A percentile compares a stretch with the other conserved stretches of the same genome.
Evolutionary conservation across 352 stramenopile genomes (phyloP).

Genomic region (Globisporangium alternatum): DNA sequence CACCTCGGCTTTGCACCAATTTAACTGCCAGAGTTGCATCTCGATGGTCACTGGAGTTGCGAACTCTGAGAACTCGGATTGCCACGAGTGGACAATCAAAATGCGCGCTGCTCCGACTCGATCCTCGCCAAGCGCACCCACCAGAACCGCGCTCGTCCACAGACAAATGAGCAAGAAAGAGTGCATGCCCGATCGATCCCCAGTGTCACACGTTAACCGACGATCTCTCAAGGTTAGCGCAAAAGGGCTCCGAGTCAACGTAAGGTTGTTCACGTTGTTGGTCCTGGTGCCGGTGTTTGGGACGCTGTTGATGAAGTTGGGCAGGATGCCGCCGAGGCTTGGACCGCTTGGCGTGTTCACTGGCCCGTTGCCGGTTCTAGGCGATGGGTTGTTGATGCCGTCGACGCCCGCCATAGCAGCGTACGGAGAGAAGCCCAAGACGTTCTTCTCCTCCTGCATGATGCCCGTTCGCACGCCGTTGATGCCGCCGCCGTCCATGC

Average conservation of each 20-base stretch:
- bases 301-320: too few species aligned
- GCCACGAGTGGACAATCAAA: background rate
- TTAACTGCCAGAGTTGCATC: constrained; percentile 3
- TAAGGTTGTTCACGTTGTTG: background rate
- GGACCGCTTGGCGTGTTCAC: too few species aligned
- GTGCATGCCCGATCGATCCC: background rate
- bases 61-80: background rate
- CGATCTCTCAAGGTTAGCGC: too few species aligned
- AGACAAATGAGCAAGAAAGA: background rate
- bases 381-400: too few species aligned
- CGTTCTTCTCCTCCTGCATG: constrained; percentile 3
- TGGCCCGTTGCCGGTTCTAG: too few species aligned
- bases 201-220: background rate
- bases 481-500: background rate
- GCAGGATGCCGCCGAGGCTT: too few species aligned
- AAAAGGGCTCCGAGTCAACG: background rate
- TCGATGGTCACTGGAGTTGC: background rate
- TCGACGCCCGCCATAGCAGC: too few species aligned
- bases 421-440: background rate
- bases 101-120: background rate
- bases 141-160: background rate
- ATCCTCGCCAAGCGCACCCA: background rate
- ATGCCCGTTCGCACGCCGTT: background rate
- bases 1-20: background rate
- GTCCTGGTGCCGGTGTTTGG: background rate